Percentiles rank a stretch among this genome's conserved stretches.
These are phyloP conservation scores for Kodamaea plutei DNA, from an alignment of 1,139 yeast species.

Conservation along the genomic window DNA sequence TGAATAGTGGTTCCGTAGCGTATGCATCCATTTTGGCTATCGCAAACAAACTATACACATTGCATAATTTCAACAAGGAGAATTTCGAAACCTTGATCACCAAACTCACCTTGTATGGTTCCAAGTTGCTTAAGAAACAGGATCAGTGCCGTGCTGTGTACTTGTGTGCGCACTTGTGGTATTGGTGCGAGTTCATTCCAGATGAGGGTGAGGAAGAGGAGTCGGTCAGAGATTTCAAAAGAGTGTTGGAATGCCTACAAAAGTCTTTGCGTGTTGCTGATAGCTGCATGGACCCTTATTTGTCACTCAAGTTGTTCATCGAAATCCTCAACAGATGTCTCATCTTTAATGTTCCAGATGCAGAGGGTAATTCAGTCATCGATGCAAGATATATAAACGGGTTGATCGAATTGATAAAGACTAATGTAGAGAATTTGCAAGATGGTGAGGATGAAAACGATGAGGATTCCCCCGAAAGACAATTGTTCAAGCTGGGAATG, in stretches of 20 bases:
- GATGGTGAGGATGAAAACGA: conserved; percentile 21
- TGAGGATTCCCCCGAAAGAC: conserved; percentile 29
- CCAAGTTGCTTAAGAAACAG: conserved; percentile 82
- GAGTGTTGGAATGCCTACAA: conserved; percentile 47
- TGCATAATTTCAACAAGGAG: conserved; percentile 55
- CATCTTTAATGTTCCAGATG: conserved; percentile 82
- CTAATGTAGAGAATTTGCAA: conserved; percentile 60
- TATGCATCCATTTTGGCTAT: conserved; percentile 42
- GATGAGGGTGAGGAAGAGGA: conserved; percentile 13
- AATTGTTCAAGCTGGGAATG: conserved; percentile 28
- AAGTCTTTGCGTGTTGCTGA: conserved; percentile 86
- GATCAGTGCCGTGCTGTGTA: conserved; percentile 94
- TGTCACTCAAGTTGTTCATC: conserved; percentile 75
- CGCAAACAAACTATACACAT: conserved; percentile 58
- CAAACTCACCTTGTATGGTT: conserved; percentile 81
- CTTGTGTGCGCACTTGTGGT: conserved; percentile 88
- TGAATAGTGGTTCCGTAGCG: conserved; percentile 36
- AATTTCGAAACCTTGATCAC: conserved; percentile 80
- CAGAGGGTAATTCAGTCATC: conserved; percentile 67
- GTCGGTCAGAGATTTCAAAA: conserved; percentile 33
- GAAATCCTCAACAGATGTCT: conserved; percentile 85
- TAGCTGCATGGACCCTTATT: conserved; percentile 82
- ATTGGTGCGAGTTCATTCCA: conserved; percentile 62
- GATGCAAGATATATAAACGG: conserved; percentile 79
- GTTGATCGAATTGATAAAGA: conserved; percentile 74